These are phyloP conservation scores for Omphalea diandra DNA, from an alignment of 441 rosid species.

Conservation along the genomic window DNA sequence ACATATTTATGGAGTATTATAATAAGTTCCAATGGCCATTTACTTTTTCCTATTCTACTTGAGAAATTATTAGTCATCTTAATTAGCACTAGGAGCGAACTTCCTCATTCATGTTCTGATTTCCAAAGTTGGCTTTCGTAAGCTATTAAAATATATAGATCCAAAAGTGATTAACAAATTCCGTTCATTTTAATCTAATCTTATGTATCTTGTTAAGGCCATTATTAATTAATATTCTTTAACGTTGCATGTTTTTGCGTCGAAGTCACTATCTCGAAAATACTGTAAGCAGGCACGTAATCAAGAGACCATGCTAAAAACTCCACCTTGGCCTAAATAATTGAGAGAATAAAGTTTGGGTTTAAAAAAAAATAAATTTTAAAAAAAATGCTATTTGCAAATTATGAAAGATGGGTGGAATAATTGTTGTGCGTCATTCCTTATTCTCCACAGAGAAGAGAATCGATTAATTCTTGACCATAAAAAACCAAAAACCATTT, in stretches of 20 bases:
- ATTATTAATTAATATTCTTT: background rate
- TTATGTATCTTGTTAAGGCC: background rate
- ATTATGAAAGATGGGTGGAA: conserved; percentile 41
- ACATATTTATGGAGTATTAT: no score
- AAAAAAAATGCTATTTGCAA: background rate
- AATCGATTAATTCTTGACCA: conserved; percentile 17
- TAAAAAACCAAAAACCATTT: conserved; percentile 20
- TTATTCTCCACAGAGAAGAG: conserved; percentile 27
- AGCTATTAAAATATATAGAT: background rate
- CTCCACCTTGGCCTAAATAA: conserved; percentile 16
- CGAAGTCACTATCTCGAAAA: background rate
- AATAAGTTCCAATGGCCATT: no score
- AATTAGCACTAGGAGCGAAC: background rate
- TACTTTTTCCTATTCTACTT: no score
- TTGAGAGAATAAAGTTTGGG: conserved; percentile 9
- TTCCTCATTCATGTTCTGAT: background rate
- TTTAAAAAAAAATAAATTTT: background rate
- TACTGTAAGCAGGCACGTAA: background rate
- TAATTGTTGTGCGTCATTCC: conserved; percentile 56
- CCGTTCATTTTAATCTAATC: background rate
- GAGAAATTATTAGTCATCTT: background rate
- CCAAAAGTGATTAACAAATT: background rate
- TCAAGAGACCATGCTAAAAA: background rate
- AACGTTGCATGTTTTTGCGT: background rate
- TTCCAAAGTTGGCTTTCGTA: background rate